Evolutionary conservation across 176 grass and related monocot genomes (phyloP).

Genomic region (Zizania latifolia): DNA sequence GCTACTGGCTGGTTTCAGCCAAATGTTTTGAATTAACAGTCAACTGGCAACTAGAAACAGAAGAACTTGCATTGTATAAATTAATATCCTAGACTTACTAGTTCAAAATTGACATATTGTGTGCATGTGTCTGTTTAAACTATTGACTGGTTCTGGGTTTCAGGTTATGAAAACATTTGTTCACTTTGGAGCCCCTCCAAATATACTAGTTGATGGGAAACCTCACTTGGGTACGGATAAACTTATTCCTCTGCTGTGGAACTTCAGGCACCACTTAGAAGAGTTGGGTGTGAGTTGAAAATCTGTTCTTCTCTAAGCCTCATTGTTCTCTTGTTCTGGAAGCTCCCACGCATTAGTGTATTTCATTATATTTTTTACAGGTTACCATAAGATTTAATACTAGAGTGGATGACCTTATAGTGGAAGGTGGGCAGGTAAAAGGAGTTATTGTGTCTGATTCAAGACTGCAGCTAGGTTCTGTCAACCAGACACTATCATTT

Average conservation of each 20-base stretch:
- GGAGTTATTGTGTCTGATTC: constrained; percentile 69
- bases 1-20: background rate
- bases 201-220: constrained; percentile 86
- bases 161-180: constrained; percentile 93
- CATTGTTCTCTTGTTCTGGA: constrained; percentile 13
- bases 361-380: constrained; percentile 42
- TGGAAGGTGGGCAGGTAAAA: constrained; percentile 68
- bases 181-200: constrained; percentile 83
- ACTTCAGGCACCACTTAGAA: constrained; percentile 74
- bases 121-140: background rate
- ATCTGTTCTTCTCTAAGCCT: constrained; percentile 9
- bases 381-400: constrained; percentile 81
- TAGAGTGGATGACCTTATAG: constrained; percentile 82
- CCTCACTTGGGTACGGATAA: constrained; percentile 96
- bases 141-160: constrained; percentile 20
- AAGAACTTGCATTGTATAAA: background rate
- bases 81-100: constrained; percentile 6
- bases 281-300: constrained; percentile 73
- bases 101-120: background rate
- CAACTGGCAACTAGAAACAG: background rate
- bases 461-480: constrained; percentile 45
- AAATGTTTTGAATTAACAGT: background rate
- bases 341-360: constrained; percentile 3
- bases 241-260: constrained; percentile 75
- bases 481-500: constrained; percentile 53